A percentile compares a stretch with the other conserved stretches of the same genome.
Evolutionary conservation across 148 eudicot species (phyloP).

Genomic region (Beta vulgaris): DNA sequence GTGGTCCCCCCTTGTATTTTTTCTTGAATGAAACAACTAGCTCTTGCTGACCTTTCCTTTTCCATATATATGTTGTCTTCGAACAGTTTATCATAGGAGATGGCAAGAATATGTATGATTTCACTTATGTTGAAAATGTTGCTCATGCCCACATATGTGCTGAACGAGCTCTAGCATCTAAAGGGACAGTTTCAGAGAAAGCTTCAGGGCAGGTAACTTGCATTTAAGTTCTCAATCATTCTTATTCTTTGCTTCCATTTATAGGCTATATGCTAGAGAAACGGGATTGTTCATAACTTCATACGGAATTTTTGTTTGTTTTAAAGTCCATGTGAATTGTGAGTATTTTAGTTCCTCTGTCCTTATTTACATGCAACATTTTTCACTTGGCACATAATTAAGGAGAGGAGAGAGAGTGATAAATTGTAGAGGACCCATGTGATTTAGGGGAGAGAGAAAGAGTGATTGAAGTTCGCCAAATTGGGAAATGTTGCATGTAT

Average conservation of each 20-base stretch:
- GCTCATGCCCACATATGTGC: constrained; percentile 99
- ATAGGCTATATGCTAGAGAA: not conserved
- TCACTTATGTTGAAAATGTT: constrained; percentile 95
- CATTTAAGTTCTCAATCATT: not conserved
- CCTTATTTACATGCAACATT: no score
- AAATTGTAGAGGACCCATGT: no score
- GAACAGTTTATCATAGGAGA: constrained; percentile 82
- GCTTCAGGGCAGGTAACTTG: constrained; percentile 87
- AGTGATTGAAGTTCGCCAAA: no score
- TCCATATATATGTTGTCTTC: not conserved
- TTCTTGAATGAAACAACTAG: not conserved
- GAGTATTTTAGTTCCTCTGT: no score
- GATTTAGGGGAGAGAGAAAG: no score
- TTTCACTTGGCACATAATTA: no score
- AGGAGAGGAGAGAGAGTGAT: no score
- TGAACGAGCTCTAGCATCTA: constrained; percentile 93
- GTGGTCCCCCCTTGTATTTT: constrained; percentile 8
- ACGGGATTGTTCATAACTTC: no score
- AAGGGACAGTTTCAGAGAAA: constrained; percentile 61
- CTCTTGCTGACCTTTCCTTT: not conserved
- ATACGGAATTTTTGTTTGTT: no score
- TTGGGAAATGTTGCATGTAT: no score
- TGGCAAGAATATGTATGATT: constrained; percentile 93
- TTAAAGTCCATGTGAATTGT: no score
- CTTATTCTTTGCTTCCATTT: not conserved